Percentiles rank a stretch among this genome's conserved stretches.
These are phyloP conservation scores for Myxozyma lipomycoides DNA, from an alignment of 805 yeast genomes.

Conservation along the genomic window DNA sequence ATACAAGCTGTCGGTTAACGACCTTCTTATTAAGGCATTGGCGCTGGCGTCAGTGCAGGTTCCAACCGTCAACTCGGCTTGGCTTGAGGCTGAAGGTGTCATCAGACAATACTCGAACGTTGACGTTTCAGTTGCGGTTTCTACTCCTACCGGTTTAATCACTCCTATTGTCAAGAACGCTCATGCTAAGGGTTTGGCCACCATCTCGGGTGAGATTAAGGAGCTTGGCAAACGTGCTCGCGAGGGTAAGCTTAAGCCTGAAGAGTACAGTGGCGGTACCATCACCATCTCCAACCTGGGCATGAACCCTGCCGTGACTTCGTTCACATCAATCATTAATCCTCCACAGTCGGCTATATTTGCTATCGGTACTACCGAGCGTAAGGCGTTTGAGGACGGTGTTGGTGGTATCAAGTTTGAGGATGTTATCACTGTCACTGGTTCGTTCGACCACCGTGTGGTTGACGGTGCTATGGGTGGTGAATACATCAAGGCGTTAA, in stretches of 20 bases:
- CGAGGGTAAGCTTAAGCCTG: conserved; percentile 86
- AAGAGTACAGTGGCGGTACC: conserved; percentile 99
- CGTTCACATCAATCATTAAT: conserved; percentile 95
- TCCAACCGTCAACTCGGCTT: conserved; percentile 90
- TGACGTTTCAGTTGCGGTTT: conserved; percentile 97
- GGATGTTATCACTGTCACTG: conserved; percentile 85
- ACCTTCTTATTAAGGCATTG: conserved; percentile 88
- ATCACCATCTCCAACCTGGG: conserved; percentile 98
- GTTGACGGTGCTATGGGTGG: conserved; percentile 98
- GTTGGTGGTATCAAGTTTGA: conserved; percentile 92
- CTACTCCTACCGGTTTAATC: conserved; percentile 94
- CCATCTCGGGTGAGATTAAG: conserved; percentile 79
- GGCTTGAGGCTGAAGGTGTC: conserved; percentile 84
- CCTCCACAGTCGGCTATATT: conserved; percentile 95
- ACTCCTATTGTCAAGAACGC: conserved; percentile 94
- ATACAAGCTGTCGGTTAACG: conserved; percentile 90
- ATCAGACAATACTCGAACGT: conserved; percentile 89
- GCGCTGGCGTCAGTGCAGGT: conserved; percentile 86
- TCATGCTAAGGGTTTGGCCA: conserved; percentile 76
- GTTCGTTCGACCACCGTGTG: conserved; percentile 96
- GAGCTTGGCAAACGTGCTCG: conserved; percentile 96
- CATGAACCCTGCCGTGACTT: conserved; percentile 89
- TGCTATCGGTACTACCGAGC: conserved; percentile 90
- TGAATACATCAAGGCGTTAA: conserved; percentile 90
- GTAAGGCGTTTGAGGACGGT: conserved; percentile 88